These are phyloP conservation scores for Debaryomyces psychrophilus DNA, from an alignment of 1,139 yeast species.

Conservation along the genomic window DNA sequence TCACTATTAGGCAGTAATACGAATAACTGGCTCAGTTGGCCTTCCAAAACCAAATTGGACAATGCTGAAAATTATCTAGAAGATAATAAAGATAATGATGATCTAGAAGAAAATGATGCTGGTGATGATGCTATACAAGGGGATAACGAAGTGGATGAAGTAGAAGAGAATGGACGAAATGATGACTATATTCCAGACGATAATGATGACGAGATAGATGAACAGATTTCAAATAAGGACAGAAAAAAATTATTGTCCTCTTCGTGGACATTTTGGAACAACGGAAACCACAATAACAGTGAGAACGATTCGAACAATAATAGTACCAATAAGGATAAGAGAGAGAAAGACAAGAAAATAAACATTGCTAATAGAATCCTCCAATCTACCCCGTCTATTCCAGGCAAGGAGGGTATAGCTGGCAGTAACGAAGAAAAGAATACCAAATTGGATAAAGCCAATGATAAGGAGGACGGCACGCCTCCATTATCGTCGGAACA, in stretches of 20 bases:
- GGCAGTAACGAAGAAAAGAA: constrained; percentile 41
- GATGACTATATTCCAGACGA: constrained; percentile 31
- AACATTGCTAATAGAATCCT: constrained; percentile 38
- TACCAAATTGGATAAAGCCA: constrained; percentile 54
- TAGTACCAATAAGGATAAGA: constrained; percentile 13
- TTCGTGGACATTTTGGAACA: constrained; percentile 45
- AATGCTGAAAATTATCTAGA: not conserved
- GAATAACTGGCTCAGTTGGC: constrained; percentile 27
- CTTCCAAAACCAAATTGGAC: constrained; percentile 12
- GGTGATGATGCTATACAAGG: constrained; percentile 11
- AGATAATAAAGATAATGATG: constrained; percentile 8
- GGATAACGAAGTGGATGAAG: constrained; percentile 16
- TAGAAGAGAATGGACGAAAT: constrained; percentile 22
- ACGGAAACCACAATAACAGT: constrained; percentile 13
- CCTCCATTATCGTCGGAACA: constrained; percentile 16
- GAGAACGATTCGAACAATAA: constrained; percentile 14
- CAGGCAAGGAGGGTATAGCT: constrained; percentile 22
- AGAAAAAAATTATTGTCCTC: constrained; percentile 29
- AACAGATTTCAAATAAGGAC: constrained; percentile 29
- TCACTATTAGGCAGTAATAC: constrained; percentile 26
- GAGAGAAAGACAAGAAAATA: constrained; percentile 16
- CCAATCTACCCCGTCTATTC: constrained; percentile 35
- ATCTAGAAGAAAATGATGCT: constrained; percentile 15
- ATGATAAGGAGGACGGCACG: constrained; percentile 37
- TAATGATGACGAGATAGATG: constrained; percentile 39